Evolutionary conservation across 495 filamentous ascomycete genomes (phyloP), one percentile per base, ranked within the genome.

Genomic region (Annulohypoxylon nitens): DNA sequence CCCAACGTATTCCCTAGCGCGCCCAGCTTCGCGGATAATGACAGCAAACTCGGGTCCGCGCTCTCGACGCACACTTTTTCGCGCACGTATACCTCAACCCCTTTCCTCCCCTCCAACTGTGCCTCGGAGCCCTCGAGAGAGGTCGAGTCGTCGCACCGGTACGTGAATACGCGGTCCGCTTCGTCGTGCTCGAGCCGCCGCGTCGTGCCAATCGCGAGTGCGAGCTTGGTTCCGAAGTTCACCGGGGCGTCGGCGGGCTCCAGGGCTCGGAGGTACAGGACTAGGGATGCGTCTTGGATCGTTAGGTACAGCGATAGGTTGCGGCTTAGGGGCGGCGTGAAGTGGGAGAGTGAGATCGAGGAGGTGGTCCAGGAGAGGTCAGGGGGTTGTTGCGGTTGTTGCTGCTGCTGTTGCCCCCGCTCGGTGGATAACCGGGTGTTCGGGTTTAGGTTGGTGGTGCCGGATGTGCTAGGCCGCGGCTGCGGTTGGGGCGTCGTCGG

Each of bases 51-150:
- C 34, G 96, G 97, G 77, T 99, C 96, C 63, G 94, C 93, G 64
- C 90, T 95, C 82, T 97, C 96, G 5, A 98, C 93, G 33, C 89
- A 87, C 9, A 99, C 88, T 79, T 97, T 97, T 75, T 98, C 96
- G 70, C 87, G 90, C 18, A 99, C 97, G 48, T 86, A 89, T 0
- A 98, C 95, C 51, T 95, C 91, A 16, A 81, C 79, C 43, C 69
- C 75, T 25, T 64, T 51, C 55, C 62, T 33, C 55, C 63, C 10
- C 26, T 51, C 3, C 37, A 57, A 20, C 18, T 50, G 4, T 14
- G 45, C 1, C 65, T 36, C 16, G 34, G 25, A 33, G 25, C 53
- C 53, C 36, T 71, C 45, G 18, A 66, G 14, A 10, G 57, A 33
- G 12, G 68, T 51, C 48, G 66, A 54, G 0, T 69, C 73, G 48